Percentiles rank a stretch among this genome's conserved stretches.
Conservation (phyloP, 371 early-diverging fungal species). For the Zychaea mexicana region DNA sequence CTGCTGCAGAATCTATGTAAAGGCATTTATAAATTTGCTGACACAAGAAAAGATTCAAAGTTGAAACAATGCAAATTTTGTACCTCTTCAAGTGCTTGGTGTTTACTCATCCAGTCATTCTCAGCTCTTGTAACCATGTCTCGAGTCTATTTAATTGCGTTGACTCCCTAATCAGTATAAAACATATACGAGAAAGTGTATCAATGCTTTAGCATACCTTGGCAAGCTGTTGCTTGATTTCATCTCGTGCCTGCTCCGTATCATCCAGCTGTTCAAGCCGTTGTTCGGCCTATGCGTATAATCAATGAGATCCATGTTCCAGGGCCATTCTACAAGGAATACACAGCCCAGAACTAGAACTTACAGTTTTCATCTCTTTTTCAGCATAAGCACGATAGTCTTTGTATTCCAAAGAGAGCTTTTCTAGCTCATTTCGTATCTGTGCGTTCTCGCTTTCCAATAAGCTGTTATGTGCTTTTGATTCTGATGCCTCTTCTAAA, state of each 20-base stretch:
- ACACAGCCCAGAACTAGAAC: neutral
- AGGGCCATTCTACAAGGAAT: too few species aligned
- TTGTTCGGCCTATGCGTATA: conserved; percentile 9
- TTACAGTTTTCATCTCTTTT: conserved; percentile 2
- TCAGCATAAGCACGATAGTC: neutral
- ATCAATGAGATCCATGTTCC: neutral
- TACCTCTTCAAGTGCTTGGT: conserved; percentile 32
- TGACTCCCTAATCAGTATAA: too few species aligned
- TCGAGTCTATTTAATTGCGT: conserved; percentile 30
- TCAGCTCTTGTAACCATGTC: conserved; percentile 54
- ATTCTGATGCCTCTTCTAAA: neutral
- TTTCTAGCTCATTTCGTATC: neutral
- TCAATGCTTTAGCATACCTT: conserved; percentile 32
- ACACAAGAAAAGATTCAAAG: neutral
- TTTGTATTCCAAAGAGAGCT: conserved; percentile 1
- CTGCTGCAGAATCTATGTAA: neutral
- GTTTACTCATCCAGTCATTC: conserved; percentile 51
- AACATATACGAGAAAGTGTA: too few species aligned
- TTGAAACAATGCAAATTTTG: neutral
- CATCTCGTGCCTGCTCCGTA: conserved; percentile 42
- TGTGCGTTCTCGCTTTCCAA: neutral
- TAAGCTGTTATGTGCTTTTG: neutral
- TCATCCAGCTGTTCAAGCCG: conserved; percentile 26
- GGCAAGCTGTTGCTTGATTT: conserved; percentile 43
- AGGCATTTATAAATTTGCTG: neutral